These are phyloP conservation scores for Boehmeria nivea DNA, from an alignment of 306 rosid species.

Conservation along the genomic window DNA sequence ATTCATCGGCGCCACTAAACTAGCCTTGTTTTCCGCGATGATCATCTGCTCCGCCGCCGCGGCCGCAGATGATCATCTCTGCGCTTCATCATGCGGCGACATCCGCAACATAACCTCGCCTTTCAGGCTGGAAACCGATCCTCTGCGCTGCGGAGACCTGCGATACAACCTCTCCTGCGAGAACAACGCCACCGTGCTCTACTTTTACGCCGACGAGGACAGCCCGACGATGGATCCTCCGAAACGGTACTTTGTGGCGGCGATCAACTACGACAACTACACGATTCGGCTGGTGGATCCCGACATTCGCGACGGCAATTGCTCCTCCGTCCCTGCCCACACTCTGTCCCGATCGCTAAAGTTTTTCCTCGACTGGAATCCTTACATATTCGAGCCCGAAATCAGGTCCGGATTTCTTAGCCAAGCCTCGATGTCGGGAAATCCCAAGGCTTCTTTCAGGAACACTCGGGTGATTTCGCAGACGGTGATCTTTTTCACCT, in stretches of 20 bases:
- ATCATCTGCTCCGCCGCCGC: not conserved
- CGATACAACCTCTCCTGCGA: conserved; percentile 9
- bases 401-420: not conserved
- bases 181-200: conserved; percentile 1
- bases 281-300: conserved; percentile 5
- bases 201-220: not conserved
- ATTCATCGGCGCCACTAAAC: not conserved
- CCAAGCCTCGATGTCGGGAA: not conserved
- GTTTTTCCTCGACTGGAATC: not conserved
- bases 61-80: not conserved
- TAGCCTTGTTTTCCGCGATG: not conserved
- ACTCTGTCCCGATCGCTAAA: not conserved
- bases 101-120: conserved; percentile 3
- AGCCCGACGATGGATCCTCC: not conserved
- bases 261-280: conserved; percentile 8
- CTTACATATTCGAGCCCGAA: not conserved
- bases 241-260: not conserved
- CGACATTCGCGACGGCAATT: not conserved
- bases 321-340: not conserved
- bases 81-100: conserved; percentile 5
- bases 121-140: conserved; percentile 1
- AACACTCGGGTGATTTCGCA: too few relatives aligned
- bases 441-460: not conserved
- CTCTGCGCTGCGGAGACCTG: not conserved
- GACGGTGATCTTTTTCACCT: too few relatives aligned